Evolutionary conservation across 495 filamentous ascomycete species (phyloP).

Genomic region (Talaromyces thailandensis): DNA sequence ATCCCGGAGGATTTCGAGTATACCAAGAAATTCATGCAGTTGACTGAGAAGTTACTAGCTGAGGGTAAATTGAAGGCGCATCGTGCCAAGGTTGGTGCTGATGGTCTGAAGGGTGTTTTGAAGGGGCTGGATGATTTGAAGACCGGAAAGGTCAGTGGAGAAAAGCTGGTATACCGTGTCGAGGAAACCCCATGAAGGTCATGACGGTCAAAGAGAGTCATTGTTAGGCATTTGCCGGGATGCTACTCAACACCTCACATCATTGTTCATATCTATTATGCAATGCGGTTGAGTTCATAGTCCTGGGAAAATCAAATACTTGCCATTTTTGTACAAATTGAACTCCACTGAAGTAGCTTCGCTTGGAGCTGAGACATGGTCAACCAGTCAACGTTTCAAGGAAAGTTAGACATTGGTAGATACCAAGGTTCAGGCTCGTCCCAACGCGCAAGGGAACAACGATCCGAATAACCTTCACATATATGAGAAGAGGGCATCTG

Average conservation of each 20-base stretch:
- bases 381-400: too few relatives aligned
- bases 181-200: not conserved
- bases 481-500: too few relatives aligned
- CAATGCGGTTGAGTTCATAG: not conserved
- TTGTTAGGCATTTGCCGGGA: not conserved
- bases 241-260: not conserved
- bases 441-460: too few relatives aligned
- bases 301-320: not conserved
- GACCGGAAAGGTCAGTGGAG: not conserved
- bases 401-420: too few relatives aligned
- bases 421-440: too few relatives aligned
- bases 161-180: slow-evolving; percentile 2
- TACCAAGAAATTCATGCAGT: not conserved
- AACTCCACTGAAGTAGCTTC: too few relatives aligned
- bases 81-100: not conserved
- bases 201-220: not conserved
- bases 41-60: not conserved
- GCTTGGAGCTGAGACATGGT: too few relatives aligned
- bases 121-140: slow-evolving; percentile 1
- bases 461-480: too few relatives aligned
- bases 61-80: not conserved
- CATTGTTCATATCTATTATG: not conserved
- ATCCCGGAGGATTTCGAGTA: not conserved
- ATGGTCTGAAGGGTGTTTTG: not conserved
- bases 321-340: too few relatives aligned